Evolutionary conservation across 2,329 filamentous ascomycete genomes (phyloP).

Genomic region (Exophiala aquamarina): DNA sequence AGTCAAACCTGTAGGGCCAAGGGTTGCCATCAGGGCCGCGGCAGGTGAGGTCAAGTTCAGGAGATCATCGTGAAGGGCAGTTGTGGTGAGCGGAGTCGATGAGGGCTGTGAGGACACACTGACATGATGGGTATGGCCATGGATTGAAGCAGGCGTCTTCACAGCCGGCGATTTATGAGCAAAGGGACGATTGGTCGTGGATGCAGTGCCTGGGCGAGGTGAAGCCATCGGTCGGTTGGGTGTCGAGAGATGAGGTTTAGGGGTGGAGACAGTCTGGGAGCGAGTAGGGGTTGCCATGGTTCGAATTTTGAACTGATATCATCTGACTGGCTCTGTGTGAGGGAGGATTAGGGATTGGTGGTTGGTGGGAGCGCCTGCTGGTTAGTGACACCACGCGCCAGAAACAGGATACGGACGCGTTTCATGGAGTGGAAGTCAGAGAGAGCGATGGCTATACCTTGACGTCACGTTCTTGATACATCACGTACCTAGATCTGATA

Average conservation of each 20-base stretch:
- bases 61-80: slow-evolving; percentile 39
- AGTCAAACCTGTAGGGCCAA: slow-evolving; percentile 25
- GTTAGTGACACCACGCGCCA: no score
- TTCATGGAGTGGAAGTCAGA: no score
- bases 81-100: slow-evolving; percentile 42
- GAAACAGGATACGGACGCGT: no score
- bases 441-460: no score
- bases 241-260: slow-evolving; percentile 41
- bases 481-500: no score
- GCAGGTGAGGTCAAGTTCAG: slow-evolving; percentile 47
- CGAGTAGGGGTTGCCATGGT: slow-evolving; percentile 45
- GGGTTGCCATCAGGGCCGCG: slow-evolving; percentile 36
- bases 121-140: slow-evolving; percentile 34
- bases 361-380: no score
- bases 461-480: no score
- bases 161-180: slow-evolving; percentile 46
- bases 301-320: slow-evolving; percentile 3
- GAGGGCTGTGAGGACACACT: slow-evolving; percentile 42
- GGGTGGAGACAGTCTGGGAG: slow-evolving; percentile 14
- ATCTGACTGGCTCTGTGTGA: no score
- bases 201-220: slow-evolving; percentile 39
- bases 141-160: slow-evolving; percentile 41
- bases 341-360: no score
- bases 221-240: slow-evolving; percentile 46
- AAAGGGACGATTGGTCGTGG: slow-evolving; percentile 37